These are phyloP conservation scores for Cytospora schulzeri DNA, from an alignment of 2,329 filamentous ascomycete species.

Conservation along the genomic window DNA sequence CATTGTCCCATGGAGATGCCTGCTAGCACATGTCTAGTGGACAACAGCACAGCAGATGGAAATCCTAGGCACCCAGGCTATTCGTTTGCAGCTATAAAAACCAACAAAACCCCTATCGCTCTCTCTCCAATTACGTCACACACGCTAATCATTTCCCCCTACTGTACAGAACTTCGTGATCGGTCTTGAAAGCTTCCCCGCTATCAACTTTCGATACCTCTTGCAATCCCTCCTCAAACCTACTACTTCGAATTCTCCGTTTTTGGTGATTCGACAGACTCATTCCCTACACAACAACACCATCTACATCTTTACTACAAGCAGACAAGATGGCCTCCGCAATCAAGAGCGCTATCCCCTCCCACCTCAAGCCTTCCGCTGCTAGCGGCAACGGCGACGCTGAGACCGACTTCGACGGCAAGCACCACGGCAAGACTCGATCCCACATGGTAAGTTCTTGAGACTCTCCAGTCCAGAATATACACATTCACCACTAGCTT, in stretches of 20 bases:
- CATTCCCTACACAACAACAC: not conserved
- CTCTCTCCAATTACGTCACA: slow-evolving; percentile 22
- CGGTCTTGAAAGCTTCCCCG: slow-evolving; percentile 17
- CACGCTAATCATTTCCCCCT: slow-evolving; percentile 22
- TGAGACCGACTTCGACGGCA: slow-evolving; percentile 56
- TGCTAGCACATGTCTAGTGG: not conserved
- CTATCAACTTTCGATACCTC: slow-evolving; percentile 20
- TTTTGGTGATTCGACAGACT: not conserved
- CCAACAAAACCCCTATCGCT: not conserved
- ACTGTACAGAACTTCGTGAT: slow-evolving; percentile 19
- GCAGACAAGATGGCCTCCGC: slow-evolving; percentile 65
- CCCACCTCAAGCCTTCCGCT: slow-evolving; percentile 74
- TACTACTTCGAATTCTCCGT: slow-evolving; percentile 6
- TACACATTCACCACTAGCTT: not conserved
- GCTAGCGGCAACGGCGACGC: slow-evolving; percentile 50
- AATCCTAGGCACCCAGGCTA: not conserved
- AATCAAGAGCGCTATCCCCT: slow-evolving; percentile 75
- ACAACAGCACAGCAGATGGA: not conserved
- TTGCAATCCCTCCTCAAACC: not conserved
- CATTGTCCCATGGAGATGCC: not conserved
- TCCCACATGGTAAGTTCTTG: slow-evolving; percentile 75
- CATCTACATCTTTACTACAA: slow-evolving; percentile 5
- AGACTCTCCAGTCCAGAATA: not conserved
- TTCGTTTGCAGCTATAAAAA: not conserved
- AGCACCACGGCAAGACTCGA: slow-evolving; percentile 82